Evolutionary conservation across 148 eudicot species (phyloP).

Genomic region (Salicornia ramosissima): DNA sequence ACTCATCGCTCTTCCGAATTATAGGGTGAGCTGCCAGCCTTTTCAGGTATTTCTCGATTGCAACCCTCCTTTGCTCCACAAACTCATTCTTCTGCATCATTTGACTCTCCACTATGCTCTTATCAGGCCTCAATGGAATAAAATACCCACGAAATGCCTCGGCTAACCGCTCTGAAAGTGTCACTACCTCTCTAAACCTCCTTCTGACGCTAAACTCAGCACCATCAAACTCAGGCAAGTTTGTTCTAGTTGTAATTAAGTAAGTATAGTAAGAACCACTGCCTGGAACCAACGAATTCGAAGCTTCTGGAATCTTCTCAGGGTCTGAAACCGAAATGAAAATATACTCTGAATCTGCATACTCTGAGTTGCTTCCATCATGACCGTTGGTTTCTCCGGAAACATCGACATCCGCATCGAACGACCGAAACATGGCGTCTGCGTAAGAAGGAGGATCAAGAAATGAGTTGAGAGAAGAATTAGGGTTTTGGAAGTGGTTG

Average conservation of each 20-base stretch:
- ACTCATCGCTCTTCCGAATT: conserved; percentile 67
- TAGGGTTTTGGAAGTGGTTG: conserved; percentile 33
- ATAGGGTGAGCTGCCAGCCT: conserved; percentile 61
- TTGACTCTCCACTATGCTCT: conserved; percentile 76
- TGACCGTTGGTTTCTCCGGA: conserved; percentile 39
- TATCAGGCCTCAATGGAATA: conserved; percentile 77
- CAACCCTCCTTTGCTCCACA: conserved; percentile 77
- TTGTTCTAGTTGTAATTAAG: conserved; percentile 61
- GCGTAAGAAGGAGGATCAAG: conserved; percentile 96
- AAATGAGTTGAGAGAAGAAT: conserved; percentile 47
- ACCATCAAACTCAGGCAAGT: conserved; percentile 47
- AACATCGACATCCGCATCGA: conserved; percentile 47
- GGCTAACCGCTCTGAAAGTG: conserved; percentile 59
- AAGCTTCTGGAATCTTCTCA: conserved; percentile 49
- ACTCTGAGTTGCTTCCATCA: conserved; percentile 24
- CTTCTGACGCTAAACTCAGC: conserved; percentile 65
- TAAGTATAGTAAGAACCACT: conserved; percentile 53
- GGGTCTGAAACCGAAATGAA: conserved; percentile 84
- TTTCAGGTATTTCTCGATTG: conserved; percentile 73
- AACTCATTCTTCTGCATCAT: conserved; percentile 93
- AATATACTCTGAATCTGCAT: conserved; percentile 38
- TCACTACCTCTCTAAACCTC: conserved; percentile 77
- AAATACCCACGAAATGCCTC: conserved; percentile 72
- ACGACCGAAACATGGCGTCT: conserved; percentile 79
- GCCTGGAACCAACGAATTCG: conserved; percentile 75